Evolutionary conservation across 2,329 filamentous ascomycete species (phyloP), one percentile per base, ranked within the genome.

Genomic region (Chaetomiaceae sp.): DNA sequence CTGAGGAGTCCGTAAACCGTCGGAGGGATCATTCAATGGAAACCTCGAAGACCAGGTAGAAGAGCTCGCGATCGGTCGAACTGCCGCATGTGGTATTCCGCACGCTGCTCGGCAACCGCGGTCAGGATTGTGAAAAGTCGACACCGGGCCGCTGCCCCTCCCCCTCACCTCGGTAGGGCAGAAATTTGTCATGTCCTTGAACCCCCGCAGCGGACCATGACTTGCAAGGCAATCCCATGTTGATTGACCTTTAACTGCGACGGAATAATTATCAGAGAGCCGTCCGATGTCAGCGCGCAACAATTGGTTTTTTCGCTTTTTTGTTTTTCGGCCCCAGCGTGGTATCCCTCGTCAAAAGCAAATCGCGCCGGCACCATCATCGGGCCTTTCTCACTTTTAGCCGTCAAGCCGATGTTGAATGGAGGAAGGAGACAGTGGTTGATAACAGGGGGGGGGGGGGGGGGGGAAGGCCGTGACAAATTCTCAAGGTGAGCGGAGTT

Each of bases 341-440:
- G 16, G 29, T 37, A 48, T 45, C 13, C 20, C 16, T 9, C 14
- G 14, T 21, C 43, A 23, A 46, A 21, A 38, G 41, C 29, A 36
- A 33, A 58, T 54, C 36, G 21, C 32, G 41, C 37, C 50, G 47
- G 46, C 30, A 43, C 40, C 29, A 41, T 49, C 33, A 37, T 58
- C 54, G 52, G 57, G 53, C 49, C 41, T 55, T 53, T 55, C 42
- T 57, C 46, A 32, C 41, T 50, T 59, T 59, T 57, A 54, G 55
- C 57, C 55, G 52, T 59, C 40, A 47, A 51, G 47, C 43, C 47
- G 47, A 43, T 36, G 21, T 42, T 47, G 53, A 51, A 23, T 29
- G 30, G 29, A 21, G 23, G 18, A 25, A 40, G 20, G 9, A 36
- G 25, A 27, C 41, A 32, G 33, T 44, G 40, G 29, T 18, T 21